Evolutionary conservation across 2,329 filamentous ascomycete species (phyloP).

Genomic region (Septoria petroselini): DNA sequence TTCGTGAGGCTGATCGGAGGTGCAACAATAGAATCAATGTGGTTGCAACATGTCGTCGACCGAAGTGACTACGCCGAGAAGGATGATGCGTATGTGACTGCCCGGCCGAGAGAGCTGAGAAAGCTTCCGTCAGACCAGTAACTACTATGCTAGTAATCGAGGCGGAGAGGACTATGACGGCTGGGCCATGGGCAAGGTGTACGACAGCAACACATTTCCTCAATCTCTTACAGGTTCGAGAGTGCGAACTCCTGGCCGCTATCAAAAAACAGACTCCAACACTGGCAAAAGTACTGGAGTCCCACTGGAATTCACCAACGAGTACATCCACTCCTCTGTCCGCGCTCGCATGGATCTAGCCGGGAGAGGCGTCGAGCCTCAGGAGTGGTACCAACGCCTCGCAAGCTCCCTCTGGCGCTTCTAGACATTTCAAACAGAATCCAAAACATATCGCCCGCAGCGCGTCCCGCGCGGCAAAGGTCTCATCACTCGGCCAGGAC

Average conservation of each 20-base stretch:
- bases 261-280: slow-evolving; percentile 33
- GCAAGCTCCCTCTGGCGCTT: slow-evolving; percentile 22
- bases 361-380: slow-evolving; percentile 32
- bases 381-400: slow-evolving; percentile 25
- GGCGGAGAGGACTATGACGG: slow-evolving; percentile 25
- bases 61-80: neutral
- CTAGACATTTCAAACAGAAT: slow-evolving; percentile 19
- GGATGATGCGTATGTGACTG: too few relatives aligned
- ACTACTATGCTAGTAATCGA: slow-evolving; percentile 24
- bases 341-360: slow-evolving; percentile 37
- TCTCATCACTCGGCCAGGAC: slow-evolving; percentile 23
- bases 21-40: too few relatives aligned
- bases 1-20: too few relatives aligned
- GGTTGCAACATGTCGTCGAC: too few relatives aligned
- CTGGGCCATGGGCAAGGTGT: slow-evolving; percentile 38
- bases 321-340: slow-evolving; percentile 39
- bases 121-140: slow-evolving; percentile 30
- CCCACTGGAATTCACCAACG: slow-evolving; percentile 35
- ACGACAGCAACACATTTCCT: slow-evolving; percentile 38
- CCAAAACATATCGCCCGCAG: slow-evolving; percentile 28
- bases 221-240: slow-evolving; percentile 32
- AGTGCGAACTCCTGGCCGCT: slow-evolving; percentile 34
- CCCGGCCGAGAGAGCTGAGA: too few relatives aligned
- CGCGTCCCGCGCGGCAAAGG: slow-evolving; percentile 20
- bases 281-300: slow-evolving; percentile 27